These are phyloP conservation scores for Ganoderma lucidum DNA, from an alignment of 1,284 basidiomycete species.

Conservation along the genomic window DNA sequence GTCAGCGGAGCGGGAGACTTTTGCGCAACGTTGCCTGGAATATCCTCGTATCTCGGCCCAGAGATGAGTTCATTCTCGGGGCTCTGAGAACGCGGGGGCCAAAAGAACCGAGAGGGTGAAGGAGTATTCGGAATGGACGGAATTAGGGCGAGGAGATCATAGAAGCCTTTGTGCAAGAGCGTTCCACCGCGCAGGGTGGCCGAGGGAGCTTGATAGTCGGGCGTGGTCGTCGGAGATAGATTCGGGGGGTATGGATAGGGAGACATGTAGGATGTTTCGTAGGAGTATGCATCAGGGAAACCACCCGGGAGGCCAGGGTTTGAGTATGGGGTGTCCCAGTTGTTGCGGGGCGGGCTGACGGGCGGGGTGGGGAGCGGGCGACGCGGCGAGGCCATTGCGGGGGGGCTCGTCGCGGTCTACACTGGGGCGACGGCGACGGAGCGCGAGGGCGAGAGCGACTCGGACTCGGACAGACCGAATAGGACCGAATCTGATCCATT, in stretches of 20 bases:
- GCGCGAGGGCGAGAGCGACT: not conserved
- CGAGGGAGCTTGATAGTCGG: constrained; percentile 50
- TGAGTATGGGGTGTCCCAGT: constrained; percentile 29
- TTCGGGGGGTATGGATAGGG: constrained; percentile 52
- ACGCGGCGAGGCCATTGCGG: constrained; percentile 37
- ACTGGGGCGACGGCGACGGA: constrained; percentile 11
- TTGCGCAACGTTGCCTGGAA: constrained; percentile 39
- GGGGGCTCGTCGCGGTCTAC: constrained; percentile 19
- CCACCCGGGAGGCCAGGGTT: constrained; percentile 35
- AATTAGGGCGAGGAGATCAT: constrained; percentile 85
- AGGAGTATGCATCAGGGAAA: constrained; percentile 47
- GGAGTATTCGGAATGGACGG: constrained; percentile 70
- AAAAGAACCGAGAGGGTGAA: constrained; percentile 69
- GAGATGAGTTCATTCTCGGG: constrained; percentile 49
- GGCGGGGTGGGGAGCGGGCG: constrained; percentile 58
- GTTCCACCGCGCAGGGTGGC: constrained; percentile 70
- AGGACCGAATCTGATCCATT: constrained; percentile 10
- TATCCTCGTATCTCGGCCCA: constrained; percentile 70
- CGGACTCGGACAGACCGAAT: no score
- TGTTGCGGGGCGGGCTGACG: constrained; percentile 25
- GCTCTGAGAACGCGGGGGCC: constrained; percentile 51
- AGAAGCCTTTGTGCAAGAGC: constrained; percentile 85
- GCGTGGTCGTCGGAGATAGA: constrained; percentile 40
- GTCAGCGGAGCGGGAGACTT: constrained; percentile 37
- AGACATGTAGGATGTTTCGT: constrained; percentile 52